phyloP scores from a whole-genome alignment of 2,329 filamentous ascomycete species.

The Cucurbitaria berberidis region DNA sequence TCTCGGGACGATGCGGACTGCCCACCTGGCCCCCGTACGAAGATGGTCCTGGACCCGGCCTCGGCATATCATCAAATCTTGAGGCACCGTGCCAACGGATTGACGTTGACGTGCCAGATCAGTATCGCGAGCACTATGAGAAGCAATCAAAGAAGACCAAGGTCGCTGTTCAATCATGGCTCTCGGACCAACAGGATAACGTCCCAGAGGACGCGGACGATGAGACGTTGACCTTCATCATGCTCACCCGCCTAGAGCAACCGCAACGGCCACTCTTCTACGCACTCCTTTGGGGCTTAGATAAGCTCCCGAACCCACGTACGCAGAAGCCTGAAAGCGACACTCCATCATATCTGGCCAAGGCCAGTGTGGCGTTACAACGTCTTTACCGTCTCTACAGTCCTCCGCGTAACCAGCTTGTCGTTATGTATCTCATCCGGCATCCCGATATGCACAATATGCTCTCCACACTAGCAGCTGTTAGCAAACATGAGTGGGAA shows the following conservation, averaged over 20 bases:
- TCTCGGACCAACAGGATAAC: constrained; percentile 77
- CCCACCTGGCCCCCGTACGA: constrained; percentile 89
- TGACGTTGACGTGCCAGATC: constrained; percentile 91
- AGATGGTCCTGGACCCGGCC: constrained; percentile 56
- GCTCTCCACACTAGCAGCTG: constrained; percentile 83
- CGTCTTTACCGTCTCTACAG: constrained; percentile 78
- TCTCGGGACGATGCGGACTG: constrained; percentile 85
- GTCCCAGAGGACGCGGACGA: constrained; percentile 91
- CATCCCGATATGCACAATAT: constrained; percentile 84
- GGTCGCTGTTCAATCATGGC: constrained; percentile 88
- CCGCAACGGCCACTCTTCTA: constrained; percentile 83
- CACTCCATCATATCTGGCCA: constrained; percentile 75
- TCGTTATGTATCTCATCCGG: constrained; percentile 83
- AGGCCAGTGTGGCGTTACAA: constrained; percentile 79
- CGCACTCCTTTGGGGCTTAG: constrained; percentile 70
- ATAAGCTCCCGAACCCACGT: constrained; percentile 59
- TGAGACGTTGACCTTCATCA: constrained; percentile 91
- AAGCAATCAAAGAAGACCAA: constrained; percentile 92
- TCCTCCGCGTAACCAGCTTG: constrained; percentile 82
- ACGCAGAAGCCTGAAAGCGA: constrained; percentile 70
- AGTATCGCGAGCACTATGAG: constrained; percentile 90
- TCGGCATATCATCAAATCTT: constrained; percentile 59
- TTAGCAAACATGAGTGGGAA: constrained; percentile 94
- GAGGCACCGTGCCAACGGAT: constrained; percentile 74
- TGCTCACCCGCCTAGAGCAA: constrained; percentile 81